These are phyloP conservation scores for Dissophora globulifera DNA, from an alignment of 192 early-diverging fungal species.

Conservation along the genomic window DNA sequence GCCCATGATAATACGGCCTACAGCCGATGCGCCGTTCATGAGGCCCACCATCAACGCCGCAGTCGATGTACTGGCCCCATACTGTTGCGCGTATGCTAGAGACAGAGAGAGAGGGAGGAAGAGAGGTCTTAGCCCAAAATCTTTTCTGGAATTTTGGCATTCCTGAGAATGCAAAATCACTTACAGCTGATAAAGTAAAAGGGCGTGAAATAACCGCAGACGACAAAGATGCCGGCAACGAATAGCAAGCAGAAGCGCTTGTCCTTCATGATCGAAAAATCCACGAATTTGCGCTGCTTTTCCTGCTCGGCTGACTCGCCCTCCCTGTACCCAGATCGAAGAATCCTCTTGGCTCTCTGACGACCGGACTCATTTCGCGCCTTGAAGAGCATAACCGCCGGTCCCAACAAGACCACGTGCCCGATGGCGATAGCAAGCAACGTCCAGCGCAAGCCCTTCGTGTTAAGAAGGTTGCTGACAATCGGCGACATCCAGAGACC, in stretches of 20 bases:
- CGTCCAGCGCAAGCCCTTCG: slow-evolving; percentile 58
- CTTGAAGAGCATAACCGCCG: slow-evolving; percentile 28
- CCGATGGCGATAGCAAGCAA: slow-evolving; percentile 60
- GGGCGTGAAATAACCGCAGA: slow-evolving; percentile 32
- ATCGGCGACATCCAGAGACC: slow-evolving; percentile 70
- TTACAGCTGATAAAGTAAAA: slow-evolving; percentile 51
- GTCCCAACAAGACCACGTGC: slow-evolving; percentile 52
- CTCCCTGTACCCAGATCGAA: slow-evolving; percentile 25
- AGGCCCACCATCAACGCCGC: slow-evolving; percentile 70
- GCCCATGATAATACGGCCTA: slow-evolving; percentile 71
- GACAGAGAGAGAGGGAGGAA: not conserved
- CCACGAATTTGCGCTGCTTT: slow-evolving; percentile 39
- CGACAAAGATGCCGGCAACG: slow-evolving; percentile 50
- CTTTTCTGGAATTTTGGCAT: no score
- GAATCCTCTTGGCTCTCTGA: slow-evolving; percentile 29
- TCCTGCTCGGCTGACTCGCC: slow-evolving; percentile 32
- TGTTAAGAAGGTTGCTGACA: slow-evolving; percentile 33
- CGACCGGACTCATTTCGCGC: slow-evolving; percentile 29
- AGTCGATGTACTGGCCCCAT: slow-evolving; percentile 52
- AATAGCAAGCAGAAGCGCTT: slow-evolving; percentile 25
- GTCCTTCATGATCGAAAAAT: slow-evolving; percentile 44
- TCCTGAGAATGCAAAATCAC: no score
- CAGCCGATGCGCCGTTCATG: slow-evolving; percentile 71
- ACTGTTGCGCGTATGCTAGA: slow-evolving; percentile 56
- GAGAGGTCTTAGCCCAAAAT: no score